Conservation (phyloP, 2,329 filamentous ascomycete species). For the Metarhizium album region DNA sequence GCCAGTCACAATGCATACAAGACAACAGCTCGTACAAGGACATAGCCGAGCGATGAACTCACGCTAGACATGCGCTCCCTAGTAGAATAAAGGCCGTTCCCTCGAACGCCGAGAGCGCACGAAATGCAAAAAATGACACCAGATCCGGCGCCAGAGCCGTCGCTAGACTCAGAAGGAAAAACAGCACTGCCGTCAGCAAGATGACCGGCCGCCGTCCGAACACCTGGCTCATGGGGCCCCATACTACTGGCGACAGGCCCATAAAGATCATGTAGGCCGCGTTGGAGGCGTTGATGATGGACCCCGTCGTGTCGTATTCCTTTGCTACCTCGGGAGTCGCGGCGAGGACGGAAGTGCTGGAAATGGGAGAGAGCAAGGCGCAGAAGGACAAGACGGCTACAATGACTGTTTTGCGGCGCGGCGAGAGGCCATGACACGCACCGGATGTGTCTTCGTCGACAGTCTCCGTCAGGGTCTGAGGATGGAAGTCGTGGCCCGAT, state of each 20-base stretch:
- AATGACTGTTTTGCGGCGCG: constrained; percentile 52
- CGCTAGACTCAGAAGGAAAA: constrained; percentile 59
- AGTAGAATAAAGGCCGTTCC: constrained; percentile 66
- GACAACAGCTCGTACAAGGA: neutral
- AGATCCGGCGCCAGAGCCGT: constrained; percentile 64
- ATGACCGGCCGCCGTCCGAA: constrained; percentile 48
- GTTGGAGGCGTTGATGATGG: constrained; percentile 63
- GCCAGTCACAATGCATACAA: neutral
- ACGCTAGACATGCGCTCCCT: constrained; percentile 58
- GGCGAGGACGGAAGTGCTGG: constrained; percentile 61
- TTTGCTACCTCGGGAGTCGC: constrained; percentile 64
- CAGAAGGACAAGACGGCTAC: constrained; percentile 62
- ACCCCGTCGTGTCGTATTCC: constrained; percentile 53
- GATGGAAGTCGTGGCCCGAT: constrained; percentile 17
- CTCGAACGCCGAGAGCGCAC: constrained; percentile 63
- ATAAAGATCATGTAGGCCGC: constrained; percentile 66
- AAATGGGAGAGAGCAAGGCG: constrained; percentile 65
- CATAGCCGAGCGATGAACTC: constrained; percentile 14
- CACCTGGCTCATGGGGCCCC: constrained; percentile 60
- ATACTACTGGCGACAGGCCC: constrained; percentile 59
- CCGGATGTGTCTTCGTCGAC: constrained; percentile 29
- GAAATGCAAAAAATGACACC: constrained; percentile 61
- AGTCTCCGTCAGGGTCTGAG: constrained; percentile 11
- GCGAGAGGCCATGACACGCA: constrained; percentile 55
- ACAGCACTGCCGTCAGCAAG: constrained; percentile 48